Evolutionary conservation across 768 basidiomycete species (phyloP).

Genomic region (Mycena crocata): DNA sequence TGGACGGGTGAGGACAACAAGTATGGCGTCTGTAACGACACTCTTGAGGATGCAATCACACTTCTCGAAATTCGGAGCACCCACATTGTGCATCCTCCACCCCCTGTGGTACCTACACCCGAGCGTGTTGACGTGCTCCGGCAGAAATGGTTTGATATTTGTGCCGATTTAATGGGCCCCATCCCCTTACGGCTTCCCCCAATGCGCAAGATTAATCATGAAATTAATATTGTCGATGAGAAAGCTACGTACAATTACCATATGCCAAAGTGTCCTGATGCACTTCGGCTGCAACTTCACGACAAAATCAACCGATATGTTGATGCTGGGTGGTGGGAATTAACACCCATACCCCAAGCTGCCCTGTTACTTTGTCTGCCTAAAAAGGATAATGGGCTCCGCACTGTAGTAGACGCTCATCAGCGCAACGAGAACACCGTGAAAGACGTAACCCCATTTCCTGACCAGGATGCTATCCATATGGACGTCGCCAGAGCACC

Average conservation of each 20-base stretch:
- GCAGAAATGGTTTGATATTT: not conserved
- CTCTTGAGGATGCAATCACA: not conserved
- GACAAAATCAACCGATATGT: constrained; percentile 13
- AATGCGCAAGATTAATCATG: constrained; percentile 44
- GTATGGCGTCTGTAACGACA: not conserved
- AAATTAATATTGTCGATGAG: constrained; percentile 43
- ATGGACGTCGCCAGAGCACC: too few relatives aligned
- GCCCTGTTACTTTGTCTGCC: not conserved
- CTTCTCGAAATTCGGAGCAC: not conserved
- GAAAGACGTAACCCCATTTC: too few relatives aligned
- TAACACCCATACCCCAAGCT: constrained; percentile 30
- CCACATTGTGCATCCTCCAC: too few relatives aligned
- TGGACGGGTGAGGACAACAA: not conserved
- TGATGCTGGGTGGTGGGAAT: constrained; percentile 21
- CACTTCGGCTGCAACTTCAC: constrained; percentile 19
- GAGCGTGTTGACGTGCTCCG: not conserved
- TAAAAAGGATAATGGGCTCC: not conserved
- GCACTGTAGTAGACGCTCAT: constrained; percentile 46
- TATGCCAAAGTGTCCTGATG: constrained; percentile 40
- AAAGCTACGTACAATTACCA: constrained; percentile 33
- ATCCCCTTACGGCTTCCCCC: constrained; percentile 37
- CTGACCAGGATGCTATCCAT: too few relatives aligned
- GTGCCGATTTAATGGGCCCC: not conserved
- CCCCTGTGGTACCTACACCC: not conserved
- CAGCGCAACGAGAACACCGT: constrained; percentile 55